Percentiles rank a stretch among this genome's conserved stretches.
phyloP scores from a whole-genome alignment of 495 filamentous ascomycete species.

The Elasticomyces elasticus region DNA sequence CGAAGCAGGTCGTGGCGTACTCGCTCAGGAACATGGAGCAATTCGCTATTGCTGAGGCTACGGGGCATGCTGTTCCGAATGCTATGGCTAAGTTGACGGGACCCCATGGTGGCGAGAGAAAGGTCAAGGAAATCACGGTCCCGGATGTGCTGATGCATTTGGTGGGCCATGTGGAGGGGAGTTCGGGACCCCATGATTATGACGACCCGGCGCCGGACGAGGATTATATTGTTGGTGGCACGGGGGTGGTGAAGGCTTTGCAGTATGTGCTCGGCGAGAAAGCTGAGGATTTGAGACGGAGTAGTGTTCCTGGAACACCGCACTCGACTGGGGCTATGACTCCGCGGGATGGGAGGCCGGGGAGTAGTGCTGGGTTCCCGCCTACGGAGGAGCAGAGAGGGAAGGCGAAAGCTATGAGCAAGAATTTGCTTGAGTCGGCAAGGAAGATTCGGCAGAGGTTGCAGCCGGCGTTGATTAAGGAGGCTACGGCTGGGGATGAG shows the following conservation, averaged over 20 bases:
- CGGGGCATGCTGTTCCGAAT: slow-evolving; percentile 19
- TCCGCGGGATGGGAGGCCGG: slow-evolving; percentile 34
- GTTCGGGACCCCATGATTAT: slow-evolving; percentile 47
- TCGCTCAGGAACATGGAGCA: slow-evolving; percentile 83
- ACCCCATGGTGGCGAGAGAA: slow-evolving; percentile 33
- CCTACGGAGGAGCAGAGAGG: slow-evolving; percentile 37
- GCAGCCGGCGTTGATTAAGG: slow-evolving; percentile 72
- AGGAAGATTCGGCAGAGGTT: slow-evolving; percentile 76
- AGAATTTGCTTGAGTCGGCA: slow-evolving; percentile 72
- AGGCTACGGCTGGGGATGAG: slow-evolving; percentile 54
- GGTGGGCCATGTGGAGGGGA: slow-evolving; percentile 47
- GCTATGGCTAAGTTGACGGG: slow-evolving; percentile 37
- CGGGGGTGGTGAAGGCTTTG: slow-evolving; percentile 82
- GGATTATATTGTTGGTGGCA: slow-evolving; percentile 92
- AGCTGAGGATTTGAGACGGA: slow-evolving; percentile 44
- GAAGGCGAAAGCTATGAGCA: slow-evolving; percentile 86
- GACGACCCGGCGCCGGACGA: slow-evolving; percentile 72
- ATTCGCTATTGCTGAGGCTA: slow-evolving; percentile 37
- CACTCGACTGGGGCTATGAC: slow-evolving; percentile 47
- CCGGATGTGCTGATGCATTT: slow-evolving; percentile 61
- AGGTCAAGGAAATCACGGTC: slow-evolving; percentile 41
- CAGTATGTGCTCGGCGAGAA: slow-evolving; percentile 79
- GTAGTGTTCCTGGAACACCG: slow-evolving; percentile 24
- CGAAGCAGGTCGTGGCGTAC: slow-evolving; percentile 87
- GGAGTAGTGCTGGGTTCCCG: slow-evolving; percentile 27